Evolutionary conservation across 1,284 basidiomycete genomes (phyloP).

Genomic region (Puccinia polysora): DNA sequence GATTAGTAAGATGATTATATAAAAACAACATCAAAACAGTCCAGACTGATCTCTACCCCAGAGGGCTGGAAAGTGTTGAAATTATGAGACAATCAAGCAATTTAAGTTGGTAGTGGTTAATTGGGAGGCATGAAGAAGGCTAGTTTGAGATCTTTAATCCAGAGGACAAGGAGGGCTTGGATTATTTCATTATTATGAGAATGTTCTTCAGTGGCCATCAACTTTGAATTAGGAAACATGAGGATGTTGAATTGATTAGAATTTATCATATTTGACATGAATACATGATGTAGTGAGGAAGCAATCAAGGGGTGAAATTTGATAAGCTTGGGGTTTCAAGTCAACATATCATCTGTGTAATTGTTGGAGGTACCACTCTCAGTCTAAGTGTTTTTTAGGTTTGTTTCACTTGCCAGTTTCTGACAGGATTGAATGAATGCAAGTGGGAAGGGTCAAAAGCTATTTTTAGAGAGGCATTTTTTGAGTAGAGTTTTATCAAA

Average conservation of each 20-base stretch:
- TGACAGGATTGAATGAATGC: slow-evolving; percentile 43
- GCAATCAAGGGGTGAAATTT: slow-evolving; percentile 38
- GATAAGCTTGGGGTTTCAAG: slow-evolving; percentile 38
- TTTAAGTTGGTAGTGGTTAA: neutral
- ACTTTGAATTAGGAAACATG: slow-evolving; percentile 29
- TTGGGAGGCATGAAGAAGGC: slow-evolving; percentile 20
- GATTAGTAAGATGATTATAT: slow-evolving; percentile 34
- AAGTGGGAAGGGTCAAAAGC: slow-evolving; percentile 37
- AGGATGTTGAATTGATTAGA: slow-evolving; percentile 29
- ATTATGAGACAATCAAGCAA: slow-evolving; percentile 14
- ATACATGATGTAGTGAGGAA: slow-evolving; percentile 21
- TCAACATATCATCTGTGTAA: slow-evolving; percentile 31
- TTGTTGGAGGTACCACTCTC: slow-evolving; percentile 13
- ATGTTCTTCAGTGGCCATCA: slow-evolving; percentile 22
- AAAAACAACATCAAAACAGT: slow-evolving; percentile 38
- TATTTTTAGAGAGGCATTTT: slow-evolving; percentile 37
- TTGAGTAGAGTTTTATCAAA: slow-evolving; percentile 26
- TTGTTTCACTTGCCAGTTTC: slow-evolving; percentile 18
- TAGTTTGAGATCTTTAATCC: slow-evolving; percentile 32
- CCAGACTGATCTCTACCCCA: slow-evolving; percentile 9
- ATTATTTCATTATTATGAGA: slow-evolving; percentile 26
- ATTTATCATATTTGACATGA: slow-evolving; percentile 29
- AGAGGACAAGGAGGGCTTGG: slow-evolving; percentile 28
- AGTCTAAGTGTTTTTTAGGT: neutral
- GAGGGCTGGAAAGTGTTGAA: slow-evolving; percentile 15